Evolutionary conservation across 2,329 filamentous ascomycete species (phyloP), one percentile per base, ranked within the genome.

Genomic region (Cephalotrichum gorgonifer): DNA sequence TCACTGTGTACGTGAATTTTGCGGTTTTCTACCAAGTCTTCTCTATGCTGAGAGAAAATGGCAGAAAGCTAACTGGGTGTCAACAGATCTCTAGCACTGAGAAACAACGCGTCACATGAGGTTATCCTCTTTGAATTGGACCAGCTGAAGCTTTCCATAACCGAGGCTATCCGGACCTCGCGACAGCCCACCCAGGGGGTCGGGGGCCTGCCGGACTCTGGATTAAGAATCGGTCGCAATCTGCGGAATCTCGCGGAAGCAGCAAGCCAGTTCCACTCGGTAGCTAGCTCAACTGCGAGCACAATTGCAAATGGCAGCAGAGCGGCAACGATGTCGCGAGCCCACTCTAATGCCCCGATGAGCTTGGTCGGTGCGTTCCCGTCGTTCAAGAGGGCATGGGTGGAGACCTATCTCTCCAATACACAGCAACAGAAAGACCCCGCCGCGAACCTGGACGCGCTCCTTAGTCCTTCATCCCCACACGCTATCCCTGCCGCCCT

Each of bases 241-340:
- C 50, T 60, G 46, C 51, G 54, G 28, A 52, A 55, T 26, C 49
- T 60, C 11, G 54, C 57, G 20, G 45, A 54, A 22, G 58, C 56
- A 31, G 58, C 58, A 3, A 51, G 51, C 17, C 50, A 54, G 9
- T 60, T 60, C 47, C 56, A 60, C 44, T 53, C 56, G 3, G 50
- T 54, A 2, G 58, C 58, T 2, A 58, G 54, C 39, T 56, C 57
- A 1, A 53, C 57, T 2, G 52, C 55, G 3, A 53, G 53, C 44
- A 54, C 56, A 2, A 53, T 50, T 6, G 48, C 48, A 2, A 49
- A 49, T 8, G 50, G 43, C 9, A 44, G 43, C 27, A 30, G n/a
- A n/a, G n/a, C 4, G 6, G 47, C 15, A 4, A 50, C 41, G 7
- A 38, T 43, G 3, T 49, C 49, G 47, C 41, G 47, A 23, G 15